Percentiles rank a stretch among this genome's conserved stretches.
Conservation (phyloP, 176 grass and related monocot genomes). For the Oryza rufipogon region DNA sequence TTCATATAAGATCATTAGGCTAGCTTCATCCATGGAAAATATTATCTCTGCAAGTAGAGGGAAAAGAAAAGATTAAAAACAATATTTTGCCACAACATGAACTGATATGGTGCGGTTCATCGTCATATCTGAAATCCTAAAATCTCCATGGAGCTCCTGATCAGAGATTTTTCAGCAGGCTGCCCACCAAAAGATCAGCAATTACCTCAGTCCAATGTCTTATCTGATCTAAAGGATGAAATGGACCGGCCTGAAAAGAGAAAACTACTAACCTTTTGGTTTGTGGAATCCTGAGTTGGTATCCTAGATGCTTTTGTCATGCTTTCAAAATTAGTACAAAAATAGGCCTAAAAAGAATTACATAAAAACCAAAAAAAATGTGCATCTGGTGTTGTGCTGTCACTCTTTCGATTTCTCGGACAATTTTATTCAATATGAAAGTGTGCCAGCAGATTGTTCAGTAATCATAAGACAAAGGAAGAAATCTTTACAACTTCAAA, state of each 20-base stretch:
- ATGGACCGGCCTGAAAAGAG: neutral
- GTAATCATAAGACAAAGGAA: neutral
- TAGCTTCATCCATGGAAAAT: neutral
- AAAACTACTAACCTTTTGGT: constrained; percentile 17
- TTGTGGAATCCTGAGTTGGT: constrained; percentile 31
- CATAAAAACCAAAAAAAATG: neutral
- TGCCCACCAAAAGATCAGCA: constrained; percentile 31
- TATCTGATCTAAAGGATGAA: constrained; percentile 30
- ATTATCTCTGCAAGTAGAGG: neutral
- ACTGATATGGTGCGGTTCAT: neutral
- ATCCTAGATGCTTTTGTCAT: constrained; percentile 8
- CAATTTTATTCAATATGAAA: neutral
- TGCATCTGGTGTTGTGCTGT: neutral
- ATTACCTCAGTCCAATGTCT: constrained; percentile 28
- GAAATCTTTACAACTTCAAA: constrained; percentile 28
- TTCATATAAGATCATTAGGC: neutral
- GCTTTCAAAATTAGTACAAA: neutral
- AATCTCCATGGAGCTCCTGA: neutral
- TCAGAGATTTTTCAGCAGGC: constrained; percentile 30
- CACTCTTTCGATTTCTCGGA: constrained; percentile 1
- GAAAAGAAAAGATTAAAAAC: neutral
- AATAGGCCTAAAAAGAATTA: neutral
- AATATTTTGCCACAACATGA: neutral
- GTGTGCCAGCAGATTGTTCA: neutral
- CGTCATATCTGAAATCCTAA: neutral